Percentiles rank a stretch among this genome's conserved stretches.
Conservation (phyloP, 495 filamentous ascomycete species). For the Tuber borchii region DNA sequence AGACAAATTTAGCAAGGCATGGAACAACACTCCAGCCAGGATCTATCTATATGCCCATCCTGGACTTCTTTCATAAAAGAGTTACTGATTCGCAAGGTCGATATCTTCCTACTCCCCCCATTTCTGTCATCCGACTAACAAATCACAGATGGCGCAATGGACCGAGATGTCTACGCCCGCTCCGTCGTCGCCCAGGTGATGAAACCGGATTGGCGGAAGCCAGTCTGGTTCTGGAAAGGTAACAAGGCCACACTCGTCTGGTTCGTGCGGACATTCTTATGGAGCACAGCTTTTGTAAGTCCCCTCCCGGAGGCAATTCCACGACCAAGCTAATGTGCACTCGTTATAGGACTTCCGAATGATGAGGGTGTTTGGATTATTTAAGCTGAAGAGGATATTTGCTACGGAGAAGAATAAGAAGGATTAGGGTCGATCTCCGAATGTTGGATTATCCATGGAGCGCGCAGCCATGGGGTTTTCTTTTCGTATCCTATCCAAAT, state of each 20-base stretch:
- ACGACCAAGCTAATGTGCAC: background rate
- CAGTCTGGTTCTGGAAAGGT: constrained; percentile 40
- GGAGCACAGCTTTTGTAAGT: constrained; percentile 39
- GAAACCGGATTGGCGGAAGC: constrained; percentile 36
- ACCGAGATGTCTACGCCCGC: constrained; percentile 39
- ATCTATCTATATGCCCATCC: constrained; percentile 39
- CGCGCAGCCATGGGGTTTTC: background rate
- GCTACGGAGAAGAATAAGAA: constrained; percentile 11
- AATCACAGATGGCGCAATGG: constrained; percentile 21
- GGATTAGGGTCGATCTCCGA: constrained; percentile 4
- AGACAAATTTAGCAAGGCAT: constrained; percentile 41
- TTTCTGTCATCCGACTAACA: background rate
- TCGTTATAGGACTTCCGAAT: constrained; percentile 27
- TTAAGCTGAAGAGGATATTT: constrained; percentile 23
- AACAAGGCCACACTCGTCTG: constrained; percentile 27
- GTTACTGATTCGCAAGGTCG: constrained; percentile 15
- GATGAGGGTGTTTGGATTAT: constrained; percentile 22
- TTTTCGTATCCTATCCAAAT: background rate
- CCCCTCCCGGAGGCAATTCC: background rate
- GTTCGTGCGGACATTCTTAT: constrained; percentile 37
- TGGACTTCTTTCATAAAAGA: constrained; percentile 22
- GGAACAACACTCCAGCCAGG: constrained; percentile 4
- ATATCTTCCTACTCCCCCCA: background rate
- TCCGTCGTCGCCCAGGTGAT: constrained; percentile 41
- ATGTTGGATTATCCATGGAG: too few relatives aligned